phyloP scores from a whole-genome alignment of 345 rosid species.

The Clarkia xantiana region DNA sequence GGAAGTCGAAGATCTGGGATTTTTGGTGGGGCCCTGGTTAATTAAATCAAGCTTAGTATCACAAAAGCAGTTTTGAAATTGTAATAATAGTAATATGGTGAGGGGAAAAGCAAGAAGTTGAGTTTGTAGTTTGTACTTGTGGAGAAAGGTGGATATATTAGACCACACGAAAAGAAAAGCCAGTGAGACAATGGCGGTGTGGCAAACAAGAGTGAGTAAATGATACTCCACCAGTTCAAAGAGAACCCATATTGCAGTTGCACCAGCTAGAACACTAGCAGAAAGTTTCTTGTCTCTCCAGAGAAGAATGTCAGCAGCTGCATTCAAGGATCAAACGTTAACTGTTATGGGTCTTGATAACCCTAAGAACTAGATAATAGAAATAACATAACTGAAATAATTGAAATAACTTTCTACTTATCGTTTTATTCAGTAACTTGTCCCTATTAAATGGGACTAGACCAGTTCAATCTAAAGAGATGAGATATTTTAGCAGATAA shows the following conservation, averaged over 20 bases:
- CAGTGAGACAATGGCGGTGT: conserved; percentile 37
- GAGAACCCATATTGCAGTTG: conserved; percentile 61
- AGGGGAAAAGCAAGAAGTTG: not conserved
- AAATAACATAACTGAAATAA: not conserved
- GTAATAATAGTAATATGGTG: too few relatives aligned
- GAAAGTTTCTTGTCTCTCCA: conserved; percentile 89
- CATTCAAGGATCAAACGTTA: conserved; percentile 6
- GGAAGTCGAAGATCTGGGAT: conserved; percentile 40
- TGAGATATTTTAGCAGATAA: too few relatives aligned
- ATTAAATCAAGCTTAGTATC: not conserved
- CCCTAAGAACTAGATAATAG: not conserved
- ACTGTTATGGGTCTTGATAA: not conserved
- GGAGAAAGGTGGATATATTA: conserved; percentile 44
- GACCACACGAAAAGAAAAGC: conserved; percentile 73
- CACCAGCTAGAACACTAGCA: conserved; percentile 42
- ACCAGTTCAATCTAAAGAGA: too few relatives aligned
- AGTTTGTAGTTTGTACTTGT: conserved; percentile 20
- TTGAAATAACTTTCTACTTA: not conserved
- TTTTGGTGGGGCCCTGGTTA: conserved; percentile 34
- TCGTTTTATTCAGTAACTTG: too few relatives aligned
- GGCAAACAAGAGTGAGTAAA: conserved; percentile 55
- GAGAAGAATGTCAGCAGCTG: conserved; percentile 85
- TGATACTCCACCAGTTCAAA: conserved; percentile 66
- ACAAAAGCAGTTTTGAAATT: not conserved
- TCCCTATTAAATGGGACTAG: too few relatives aligned